Conservation (phyloP, 148 eudicot genomes). For the Rhododendron vialii region DNA sequence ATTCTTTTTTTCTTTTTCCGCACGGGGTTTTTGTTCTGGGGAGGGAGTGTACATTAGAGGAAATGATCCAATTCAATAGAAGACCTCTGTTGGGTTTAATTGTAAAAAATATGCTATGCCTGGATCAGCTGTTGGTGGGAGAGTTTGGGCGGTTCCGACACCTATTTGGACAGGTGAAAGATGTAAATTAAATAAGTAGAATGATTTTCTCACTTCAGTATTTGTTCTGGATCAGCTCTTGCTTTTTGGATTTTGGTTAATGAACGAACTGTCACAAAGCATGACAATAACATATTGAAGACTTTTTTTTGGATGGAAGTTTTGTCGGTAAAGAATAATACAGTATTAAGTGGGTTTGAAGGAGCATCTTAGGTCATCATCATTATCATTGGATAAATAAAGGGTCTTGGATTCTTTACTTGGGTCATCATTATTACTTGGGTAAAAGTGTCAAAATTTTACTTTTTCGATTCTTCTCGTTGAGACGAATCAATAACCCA, state of each 20-base stretch:
- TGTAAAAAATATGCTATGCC: neutral
- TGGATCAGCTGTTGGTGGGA: neutral
- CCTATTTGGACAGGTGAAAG: neutral
- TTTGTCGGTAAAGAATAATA: neutral
- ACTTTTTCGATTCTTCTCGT: too few relatives aligned
- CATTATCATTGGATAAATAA: too few relatives aligned
- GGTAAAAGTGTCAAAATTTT: too few relatives aligned
- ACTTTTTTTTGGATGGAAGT: neutral
- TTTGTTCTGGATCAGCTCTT: neutral
- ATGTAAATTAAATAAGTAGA: neutral
- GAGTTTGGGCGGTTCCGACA: neutral
- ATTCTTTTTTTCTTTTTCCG: neutral
- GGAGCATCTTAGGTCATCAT: too few relatives aligned
- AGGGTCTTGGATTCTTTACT: too few relatives aligned
- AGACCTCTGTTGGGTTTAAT: neutral
- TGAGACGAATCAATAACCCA: too few relatives aligned
- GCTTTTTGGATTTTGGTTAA: neutral
- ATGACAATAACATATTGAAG: neutral
- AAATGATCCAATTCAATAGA: neutral
- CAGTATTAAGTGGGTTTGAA: too few relatives aligned
- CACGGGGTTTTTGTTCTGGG: neutral
- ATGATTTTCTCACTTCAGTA: neutral
- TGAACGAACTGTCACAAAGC: neutral
- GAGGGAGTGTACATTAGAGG: neutral
- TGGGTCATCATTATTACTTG: too few relatives aligned